phyloP scores from a whole-genome alignment of 2,329 filamentous ascomycete genomes.

The Tolypocladium tundrense region DNA sequence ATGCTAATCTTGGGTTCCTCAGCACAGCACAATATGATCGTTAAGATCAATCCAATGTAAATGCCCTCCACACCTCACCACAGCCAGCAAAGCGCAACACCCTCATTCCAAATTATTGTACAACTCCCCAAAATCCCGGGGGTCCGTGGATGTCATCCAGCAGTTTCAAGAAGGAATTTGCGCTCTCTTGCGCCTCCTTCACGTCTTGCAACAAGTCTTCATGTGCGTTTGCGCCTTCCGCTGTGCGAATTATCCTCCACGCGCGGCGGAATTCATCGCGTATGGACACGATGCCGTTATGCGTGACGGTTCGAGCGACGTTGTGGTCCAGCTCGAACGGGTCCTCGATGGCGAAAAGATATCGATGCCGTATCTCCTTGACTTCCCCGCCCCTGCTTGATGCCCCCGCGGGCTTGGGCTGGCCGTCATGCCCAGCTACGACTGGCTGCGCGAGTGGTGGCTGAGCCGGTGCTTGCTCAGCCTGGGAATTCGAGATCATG shows the following conservation, averaged over 20 bases:
- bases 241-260: conserved; percentile 55
- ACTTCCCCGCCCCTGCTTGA: conserved; percentile 27
- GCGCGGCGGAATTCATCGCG: conserved; percentile 77
- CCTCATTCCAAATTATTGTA: not conserved
- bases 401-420: conserved; percentile 3
- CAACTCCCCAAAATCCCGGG: not conserved
- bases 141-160: conserved; percentile 25
- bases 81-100: not conserved
- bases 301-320: conserved; percentile 75
- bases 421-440: not conserved
- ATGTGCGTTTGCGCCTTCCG: conserved; percentile 28
- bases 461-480: not conserved
- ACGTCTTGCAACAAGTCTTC: conserved; percentile 46
- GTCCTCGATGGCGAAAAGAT: conserved; percentile 83
- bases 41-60: not conserved
- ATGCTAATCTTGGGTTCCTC: not conserved
- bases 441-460: not conserved
- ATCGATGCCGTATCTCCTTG: conserved; percentile 68
- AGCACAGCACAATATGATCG: not conserved
- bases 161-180: conserved; percentile 13
- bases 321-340: conserved; percentile 86
- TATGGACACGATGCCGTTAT: conserved; percentile 71
- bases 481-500: conserved; percentile 1
- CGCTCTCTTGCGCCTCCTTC: conserved; percentile 18
- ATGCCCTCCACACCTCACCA: not conserved